These are phyloP conservation scores for Salix purpurea DNA, from an alignment of 345 rosid species.

Conservation along the genomic window DNA sequence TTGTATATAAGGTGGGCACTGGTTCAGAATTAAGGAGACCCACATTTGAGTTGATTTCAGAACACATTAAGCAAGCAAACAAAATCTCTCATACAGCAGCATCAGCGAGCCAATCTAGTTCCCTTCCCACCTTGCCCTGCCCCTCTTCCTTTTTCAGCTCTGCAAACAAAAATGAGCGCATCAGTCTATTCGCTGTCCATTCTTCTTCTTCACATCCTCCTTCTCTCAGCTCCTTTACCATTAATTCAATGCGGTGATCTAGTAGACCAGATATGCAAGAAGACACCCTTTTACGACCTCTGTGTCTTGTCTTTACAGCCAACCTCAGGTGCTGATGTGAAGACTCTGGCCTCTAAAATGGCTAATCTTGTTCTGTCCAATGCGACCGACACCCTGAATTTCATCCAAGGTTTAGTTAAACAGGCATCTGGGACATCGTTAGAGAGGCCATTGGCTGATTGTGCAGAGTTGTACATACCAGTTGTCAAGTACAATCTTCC, in stretches of 20 bases:
- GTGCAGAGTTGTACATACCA: slow-evolving; percentile 83
- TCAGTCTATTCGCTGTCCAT: slow-evolving; percentile 5
- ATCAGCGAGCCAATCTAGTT: not conserved
- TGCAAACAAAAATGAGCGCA: slow-evolving; percentile 24
- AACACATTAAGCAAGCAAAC: not conserved
- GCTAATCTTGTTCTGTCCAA: slow-evolving; percentile 46
- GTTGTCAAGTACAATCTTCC: slow-evolving; percentile 78
- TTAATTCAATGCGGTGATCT: slow-evolving; percentile 28
- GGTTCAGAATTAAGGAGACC: no score
- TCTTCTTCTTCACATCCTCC: slow-evolving; percentile 14
- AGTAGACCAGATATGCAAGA: slow-evolving; percentile 55
- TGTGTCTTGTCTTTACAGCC: slow-evolving; percentile 47
- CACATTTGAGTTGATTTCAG: no score
- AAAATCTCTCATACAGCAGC: not conserved
- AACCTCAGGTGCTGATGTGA: slow-evolving; percentile 28
- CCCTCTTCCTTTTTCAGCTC: not conserved
- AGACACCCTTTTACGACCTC: slow-evolving; percentile 68
- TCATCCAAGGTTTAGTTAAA: slow-evolving; percentile 42
- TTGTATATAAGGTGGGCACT: no score
- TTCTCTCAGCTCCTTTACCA: slow-evolving; percentile 2
- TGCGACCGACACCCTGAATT: slow-evolving; percentile 51
- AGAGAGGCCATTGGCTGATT: slow-evolving; percentile 64
- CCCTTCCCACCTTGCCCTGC: not conserved
- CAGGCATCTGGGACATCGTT: slow-evolving; percentile 42
- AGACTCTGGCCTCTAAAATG: slow-evolving; percentile 41